Percentiles rank a stretch among this genome's conserved stretches.
Conservation (phyloP, 1,284 basidiomycete species). For the Peniophora sp. region DNA sequence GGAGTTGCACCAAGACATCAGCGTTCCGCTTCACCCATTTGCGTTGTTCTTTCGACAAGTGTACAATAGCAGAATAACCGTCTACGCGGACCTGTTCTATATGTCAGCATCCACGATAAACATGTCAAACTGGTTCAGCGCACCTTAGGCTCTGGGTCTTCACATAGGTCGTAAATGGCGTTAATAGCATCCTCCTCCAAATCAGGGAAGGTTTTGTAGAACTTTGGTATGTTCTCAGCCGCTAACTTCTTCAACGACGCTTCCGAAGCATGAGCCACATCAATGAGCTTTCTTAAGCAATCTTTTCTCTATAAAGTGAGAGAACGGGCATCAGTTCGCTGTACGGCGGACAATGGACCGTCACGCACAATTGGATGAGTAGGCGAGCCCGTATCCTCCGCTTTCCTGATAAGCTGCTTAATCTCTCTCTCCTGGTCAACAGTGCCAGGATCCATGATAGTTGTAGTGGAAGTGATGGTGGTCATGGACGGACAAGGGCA, state of each 20-base stretch:
- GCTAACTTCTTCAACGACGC: slow-evolving; percentile 43
- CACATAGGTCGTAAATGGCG: slow-evolving; percentile 67
- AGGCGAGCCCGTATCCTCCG: slow-evolving; percentile 20
- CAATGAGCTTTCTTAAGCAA: slow-evolving; percentile 27
- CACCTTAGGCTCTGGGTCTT: slow-evolving; percentile 54
- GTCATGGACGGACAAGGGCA: not conserved
- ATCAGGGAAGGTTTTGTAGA: slow-evolving; percentile 60
- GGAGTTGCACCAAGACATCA: slow-evolving; percentile 64
- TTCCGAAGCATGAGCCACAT: slow-evolving; percentile 27
- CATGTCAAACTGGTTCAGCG: slow-evolving; percentile 8
- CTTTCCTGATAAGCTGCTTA: slow-evolving; percentile 20
- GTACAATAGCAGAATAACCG: slow-evolving; percentile 55
- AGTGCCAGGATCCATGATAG: slow-evolving; percentile 16
- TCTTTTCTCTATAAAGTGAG: slow-evolving; percentile 22
- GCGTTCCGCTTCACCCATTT: slow-evolving; percentile 64
- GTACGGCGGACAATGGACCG: not conserved
- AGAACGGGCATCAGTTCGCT: not conserved
- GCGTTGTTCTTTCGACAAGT: slow-evolving; percentile 49
- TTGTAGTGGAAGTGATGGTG: not conserved
- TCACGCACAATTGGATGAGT: slow-evolving; percentile 17
- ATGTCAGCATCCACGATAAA: not conserved
- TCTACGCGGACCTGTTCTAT: slow-evolving; percentile 51
- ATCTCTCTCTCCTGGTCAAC: slow-evolving; percentile 23
- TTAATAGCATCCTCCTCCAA: slow-evolving; percentile 67
- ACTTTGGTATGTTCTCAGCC: slow-evolving; percentile 46